Conservation (phyloP, 495 filamentous ascomycete species). For the Penicillium crystallinum region DNA sequence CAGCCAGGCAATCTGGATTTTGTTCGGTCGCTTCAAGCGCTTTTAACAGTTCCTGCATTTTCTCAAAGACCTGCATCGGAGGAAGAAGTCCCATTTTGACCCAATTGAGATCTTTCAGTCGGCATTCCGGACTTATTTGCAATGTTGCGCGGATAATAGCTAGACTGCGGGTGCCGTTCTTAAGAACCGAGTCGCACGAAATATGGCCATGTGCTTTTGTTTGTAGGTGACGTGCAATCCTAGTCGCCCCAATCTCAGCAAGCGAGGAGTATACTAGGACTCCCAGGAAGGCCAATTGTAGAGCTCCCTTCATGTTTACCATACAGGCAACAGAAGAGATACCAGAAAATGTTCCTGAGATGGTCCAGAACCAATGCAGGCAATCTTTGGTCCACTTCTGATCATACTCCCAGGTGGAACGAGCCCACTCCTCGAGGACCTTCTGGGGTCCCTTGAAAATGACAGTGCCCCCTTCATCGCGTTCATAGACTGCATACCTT, state of each 20-base stretch:
- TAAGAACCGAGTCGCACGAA: not conserved
- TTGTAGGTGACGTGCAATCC: conserved; percentile 20
- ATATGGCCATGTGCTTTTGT: conserved; percentile 12
- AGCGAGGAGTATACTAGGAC: conserved; percentile 22
- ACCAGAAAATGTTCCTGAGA: conserved; percentile 21
- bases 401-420: conserved; percentile 27
- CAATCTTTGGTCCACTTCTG: conserved; percentile 4
- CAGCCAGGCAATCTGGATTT: not conserved
- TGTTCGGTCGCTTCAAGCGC: conserved; percentile 1
- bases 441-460: conserved; percentile 28
- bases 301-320: conserved; percentile 27
- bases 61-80: conserved; percentile 11
- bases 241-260: conserved; percentile 24
- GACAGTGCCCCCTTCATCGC: conserved; percentile 27
- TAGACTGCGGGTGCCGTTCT: conserved; percentile 19
- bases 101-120: conserved; percentile 21
- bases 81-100: conserved; percentile 21
- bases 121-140: conserved; percentile 10
- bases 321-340: conserved; percentile 28
- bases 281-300: conserved; percentile 25
- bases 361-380: conserved; percentile 22
- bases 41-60: conserved; percentile 20
- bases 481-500: conserved; percentile 25
- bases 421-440: conserved; percentile 26
- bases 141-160: conserved; percentile 23